Evolutionary conservation across 1,284 basidiomycete genomes (phyloP).

Genomic region (Sphagnurus paluster): DNA sequence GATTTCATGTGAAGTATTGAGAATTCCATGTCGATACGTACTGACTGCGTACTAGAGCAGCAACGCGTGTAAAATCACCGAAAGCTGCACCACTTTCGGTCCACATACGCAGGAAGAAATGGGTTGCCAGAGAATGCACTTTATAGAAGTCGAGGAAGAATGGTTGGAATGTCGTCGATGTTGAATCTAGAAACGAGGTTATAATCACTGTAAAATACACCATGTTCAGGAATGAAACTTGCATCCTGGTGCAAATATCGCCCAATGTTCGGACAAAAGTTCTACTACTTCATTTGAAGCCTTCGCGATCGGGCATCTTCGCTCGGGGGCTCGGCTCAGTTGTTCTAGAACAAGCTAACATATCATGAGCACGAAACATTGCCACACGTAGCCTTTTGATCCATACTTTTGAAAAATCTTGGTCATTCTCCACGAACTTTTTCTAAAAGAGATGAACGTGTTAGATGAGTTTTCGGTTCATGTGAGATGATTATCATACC

Average conservation of each 20-base stretch:
- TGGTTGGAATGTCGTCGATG: slow-evolving; percentile 83
- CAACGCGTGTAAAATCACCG: slow-evolving; percentile 81
- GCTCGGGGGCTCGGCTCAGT: slow-evolving; percentile 71
- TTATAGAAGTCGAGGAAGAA: slow-evolving; percentile 88
- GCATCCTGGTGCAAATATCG: slow-evolving; percentile 79
- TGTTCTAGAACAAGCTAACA: slow-evolving; percentile 81
- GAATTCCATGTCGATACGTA: slow-evolving; percentile 40
- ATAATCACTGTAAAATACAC: not conserved
- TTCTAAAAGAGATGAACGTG: slow-evolving; percentile 40
- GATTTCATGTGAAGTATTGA: slow-evolving; percentile 2
- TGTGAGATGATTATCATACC: slow-evolving; percentile 41
- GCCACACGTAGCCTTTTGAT: not conserved
- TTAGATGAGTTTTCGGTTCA: not conserved
- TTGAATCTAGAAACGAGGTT: slow-evolving; percentile 55
- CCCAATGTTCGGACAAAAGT: slow-evolving; percentile 86
- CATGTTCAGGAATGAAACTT: slow-evolving; percentile 26
- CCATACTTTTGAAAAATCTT: slow-evolving; percentile 80
- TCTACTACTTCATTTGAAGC: slow-evolving; percentile 89
- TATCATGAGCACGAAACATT: slow-evolving; percentile 7
- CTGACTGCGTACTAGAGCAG: slow-evolving; percentile 86
- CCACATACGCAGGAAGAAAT: slow-evolving; percentile 96
- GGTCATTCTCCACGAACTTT: slow-evolving; percentile 71
- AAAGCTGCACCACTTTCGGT: slow-evolving; percentile 83
- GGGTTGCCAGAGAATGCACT: slow-evolving; percentile 81
- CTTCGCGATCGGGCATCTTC: slow-evolving; percentile 84